phyloP scores from a whole-genome alignment of 305 asterid species.

The Plantago coronopus region DNA sequence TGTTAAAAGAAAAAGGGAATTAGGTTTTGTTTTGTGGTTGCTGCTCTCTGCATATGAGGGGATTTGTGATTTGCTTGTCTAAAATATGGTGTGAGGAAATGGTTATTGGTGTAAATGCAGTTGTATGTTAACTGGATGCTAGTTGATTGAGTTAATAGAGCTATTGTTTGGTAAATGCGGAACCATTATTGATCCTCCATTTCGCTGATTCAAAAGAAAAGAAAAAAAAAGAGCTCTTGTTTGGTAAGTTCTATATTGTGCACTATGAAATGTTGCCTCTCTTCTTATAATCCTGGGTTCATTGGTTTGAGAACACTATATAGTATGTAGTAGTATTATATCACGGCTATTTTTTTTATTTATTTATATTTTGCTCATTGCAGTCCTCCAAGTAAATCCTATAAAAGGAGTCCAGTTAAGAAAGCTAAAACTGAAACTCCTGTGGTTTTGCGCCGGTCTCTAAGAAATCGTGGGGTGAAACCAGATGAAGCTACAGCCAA shows the following conservation, averaged over 20 bases:
- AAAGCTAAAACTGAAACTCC: constrained; percentile 56
- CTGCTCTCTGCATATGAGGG: too few species aligned
- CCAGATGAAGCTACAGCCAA: constrained; percentile 61
- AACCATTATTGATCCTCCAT: too few species aligned
- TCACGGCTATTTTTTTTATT: constrained; percentile 15
- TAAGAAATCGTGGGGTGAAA: constrained; percentile 71
- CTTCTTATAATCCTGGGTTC: neutral
- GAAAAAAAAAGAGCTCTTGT: too few species aligned
- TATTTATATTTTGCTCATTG: constrained; percentile 7
- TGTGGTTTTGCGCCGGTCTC: constrained; percentile 72
- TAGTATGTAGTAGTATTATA: constrained; percentile 6
- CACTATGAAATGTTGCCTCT: neutral
- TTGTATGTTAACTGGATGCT: too few species aligned
- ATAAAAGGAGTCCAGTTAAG: constrained; percentile 57
- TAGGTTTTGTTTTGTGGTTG: too few species aligned
- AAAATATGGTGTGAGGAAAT: too few species aligned
- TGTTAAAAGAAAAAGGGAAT: too few species aligned
- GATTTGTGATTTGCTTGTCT: too few species aligned
- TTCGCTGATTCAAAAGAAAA: too few species aligned
- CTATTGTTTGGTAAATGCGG: too few species aligned
- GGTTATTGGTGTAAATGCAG: too few species aligned
- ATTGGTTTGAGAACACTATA: constrained; percentile 9
- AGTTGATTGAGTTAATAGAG: too few species aligned
- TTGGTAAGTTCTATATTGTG: neutral
- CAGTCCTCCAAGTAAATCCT: constrained; percentile 61